Evolutionary conservation across 169 alveolate species (phyloP).

Genomic region (Eimeria zaria): DNA sequence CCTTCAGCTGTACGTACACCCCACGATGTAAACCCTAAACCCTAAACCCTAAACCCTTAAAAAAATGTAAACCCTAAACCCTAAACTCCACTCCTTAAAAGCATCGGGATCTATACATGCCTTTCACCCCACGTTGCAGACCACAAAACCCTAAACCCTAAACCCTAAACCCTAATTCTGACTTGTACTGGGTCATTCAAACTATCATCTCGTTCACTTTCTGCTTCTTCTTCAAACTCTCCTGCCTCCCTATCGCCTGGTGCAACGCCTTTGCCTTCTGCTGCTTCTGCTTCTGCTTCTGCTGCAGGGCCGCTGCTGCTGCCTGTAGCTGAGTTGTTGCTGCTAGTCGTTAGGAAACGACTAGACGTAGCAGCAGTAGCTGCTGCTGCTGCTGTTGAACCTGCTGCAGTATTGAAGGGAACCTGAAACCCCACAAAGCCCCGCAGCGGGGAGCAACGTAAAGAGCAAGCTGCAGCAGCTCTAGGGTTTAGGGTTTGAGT

Average conservation of each 20-base stretch:
- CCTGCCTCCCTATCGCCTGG: background rate
- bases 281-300: background rate
- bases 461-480: background rate
- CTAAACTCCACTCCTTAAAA: too few relatives aligned
- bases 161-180: background rate
- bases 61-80: background rate
- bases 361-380: background rate
- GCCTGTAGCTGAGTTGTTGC: background rate
- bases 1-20: slow-evolving; percentile 37
- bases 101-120: too few relatives aligned
- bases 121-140: too few relatives aligned
- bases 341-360: background rate
- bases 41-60: slow-evolving; percentile 11
- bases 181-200: background rate
- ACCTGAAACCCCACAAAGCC: background rate
- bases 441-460: background rate
- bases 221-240: background rate
- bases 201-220: background rate
- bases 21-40: background rate
- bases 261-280: background rate
- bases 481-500: slow-evolving; percentile 26
- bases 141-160: slow-evolving; percentile 27
- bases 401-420: background rate
- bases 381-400: background rate
- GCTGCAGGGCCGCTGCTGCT: too few relatives aligned